These are phyloP conservation scores for Rossbeevera mucosa DNA, from an alignment of 768 basidiomycete species.

Conservation along the genomic window DNA sequence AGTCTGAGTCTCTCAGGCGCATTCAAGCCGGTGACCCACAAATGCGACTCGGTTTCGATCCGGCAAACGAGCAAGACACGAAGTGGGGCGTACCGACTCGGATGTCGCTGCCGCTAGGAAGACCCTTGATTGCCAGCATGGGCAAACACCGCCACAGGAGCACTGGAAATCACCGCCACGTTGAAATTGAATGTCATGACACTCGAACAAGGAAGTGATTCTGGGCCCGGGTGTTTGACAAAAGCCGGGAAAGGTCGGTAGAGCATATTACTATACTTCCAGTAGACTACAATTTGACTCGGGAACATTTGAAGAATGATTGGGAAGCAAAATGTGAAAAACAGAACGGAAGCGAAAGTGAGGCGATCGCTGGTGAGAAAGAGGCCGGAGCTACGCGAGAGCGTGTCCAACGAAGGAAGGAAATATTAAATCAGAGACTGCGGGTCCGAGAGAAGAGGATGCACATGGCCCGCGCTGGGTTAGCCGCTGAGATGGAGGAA, in stretches of 20 bases:
- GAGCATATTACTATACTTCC: too few relatives aligned
- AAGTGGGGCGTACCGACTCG: neutral
- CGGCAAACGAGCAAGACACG: neutral
- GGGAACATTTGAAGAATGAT: constrained; percentile 13
- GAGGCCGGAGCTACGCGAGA: neutral
- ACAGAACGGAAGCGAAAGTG: constrained; percentile 16
- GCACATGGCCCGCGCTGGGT: neutral
- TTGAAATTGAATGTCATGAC: neutral
- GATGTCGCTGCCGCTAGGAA: neutral
- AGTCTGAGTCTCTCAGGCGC: neutral
- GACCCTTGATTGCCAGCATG: neutral
- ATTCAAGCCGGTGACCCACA: neutral
- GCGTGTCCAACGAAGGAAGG: constrained; percentile 4
- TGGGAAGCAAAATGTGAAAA: constrained; percentile 3
- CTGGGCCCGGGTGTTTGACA: neutral
- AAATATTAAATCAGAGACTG: constrained; percentile 14
- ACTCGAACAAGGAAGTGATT: neutral
- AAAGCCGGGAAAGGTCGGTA: neutral
- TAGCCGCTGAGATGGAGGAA: neutral
- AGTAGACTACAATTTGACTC: constrained; percentile 1
- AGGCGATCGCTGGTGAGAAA: constrained; percentile 5
- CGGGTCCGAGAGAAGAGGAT: constrained; percentile 24
- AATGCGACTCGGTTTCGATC: neutral
- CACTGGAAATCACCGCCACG: constrained; percentile 12
- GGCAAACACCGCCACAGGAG: constrained; percentile 4